A percentile compares a stretch with the other conserved stretches of the same genome.
Conservation (phyloP, 176 grass and related monocot species). For the Areca catechu region DNA sequence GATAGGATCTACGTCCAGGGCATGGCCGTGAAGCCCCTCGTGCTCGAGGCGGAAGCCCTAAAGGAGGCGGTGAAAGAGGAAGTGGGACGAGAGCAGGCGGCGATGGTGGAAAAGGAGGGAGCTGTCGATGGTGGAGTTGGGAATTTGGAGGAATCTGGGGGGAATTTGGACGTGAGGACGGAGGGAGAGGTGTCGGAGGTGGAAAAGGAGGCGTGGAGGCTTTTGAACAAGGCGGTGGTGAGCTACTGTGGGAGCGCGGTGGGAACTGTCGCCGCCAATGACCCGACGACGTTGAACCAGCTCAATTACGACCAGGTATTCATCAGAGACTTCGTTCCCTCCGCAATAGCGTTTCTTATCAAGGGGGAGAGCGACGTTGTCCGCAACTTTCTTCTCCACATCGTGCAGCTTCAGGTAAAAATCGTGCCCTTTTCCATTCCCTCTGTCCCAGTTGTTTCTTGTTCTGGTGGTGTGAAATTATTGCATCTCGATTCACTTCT, state of each 20-base stretch:
- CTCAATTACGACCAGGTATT: slow-evolving; percentile 83
- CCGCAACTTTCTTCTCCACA: slow-evolving; percentile 13
- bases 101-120: too few species aligned
- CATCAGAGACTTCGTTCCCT: slow-evolving; percentile 17
- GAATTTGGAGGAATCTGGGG: slow-evolving; percentile 3
- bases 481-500: too few species aligned
- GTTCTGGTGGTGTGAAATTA: too few species aligned
- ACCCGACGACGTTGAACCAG: slow-evolving; percentile 39
- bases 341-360: slow-evolving; percentile 12
- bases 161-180: not conserved
- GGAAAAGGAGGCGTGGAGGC: slow-evolving; percentile 80
- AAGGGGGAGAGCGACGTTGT: slow-evolving; percentile 17
- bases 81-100: too few species aligned
- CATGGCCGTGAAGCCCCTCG: slow-evolving; percentile 21
- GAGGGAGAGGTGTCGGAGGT: slow-evolving; percentile 31
- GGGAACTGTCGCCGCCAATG: slow-evolving; percentile 78
- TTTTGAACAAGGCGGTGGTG: slow-evolving; percentile 69
- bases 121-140: too few species aligned
- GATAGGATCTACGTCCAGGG: slow-evolving; percentile 20
- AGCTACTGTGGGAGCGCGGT: slow-evolving; percentile 74
- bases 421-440: not conserved
- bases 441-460: not conserved
- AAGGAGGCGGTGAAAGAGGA: slow-evolving; percentile 1
- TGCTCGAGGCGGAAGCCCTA: slow-evolving; percentile 28
- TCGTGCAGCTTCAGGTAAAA: slow-evolving; percentile 17